Evolutionary conservation across 305 asterid genomes (phyloP), one percentile per base, ranked within the genome.

Genomic region (Plantago rigida): DNA sequence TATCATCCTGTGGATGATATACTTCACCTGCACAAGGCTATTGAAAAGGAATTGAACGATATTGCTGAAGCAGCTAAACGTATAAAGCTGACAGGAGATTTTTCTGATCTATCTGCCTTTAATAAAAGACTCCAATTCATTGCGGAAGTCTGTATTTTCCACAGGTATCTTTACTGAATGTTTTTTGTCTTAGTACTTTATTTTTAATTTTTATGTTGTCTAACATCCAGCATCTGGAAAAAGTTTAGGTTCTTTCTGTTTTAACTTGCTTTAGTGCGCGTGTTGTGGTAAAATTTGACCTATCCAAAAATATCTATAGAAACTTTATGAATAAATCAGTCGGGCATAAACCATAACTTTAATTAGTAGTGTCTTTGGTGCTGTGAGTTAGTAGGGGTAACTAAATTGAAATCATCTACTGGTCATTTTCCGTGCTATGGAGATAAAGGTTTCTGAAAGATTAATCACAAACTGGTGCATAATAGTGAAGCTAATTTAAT

Each of bases 101-200:
- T 88, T 81, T 81, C 93, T 45, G 84, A 92, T 77, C 72, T 86
- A 67, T 75, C 90, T 64, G 75, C 94, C 64, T 88, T 88, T 62
- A 83, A 81, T 65, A 74, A 75, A 76, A 79, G 95, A 80, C 85
- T 92, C 60, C 99, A 92, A 69, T 92, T 92, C 79, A 86, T 92
- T 78, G 99, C 98, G 3, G 99, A 92, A 82, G 99, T 92, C 74
- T 92, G 95, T 63, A 89, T 92, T 57, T 92, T 92, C 73, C 99
- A 92, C 67, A 88, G 99, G 99, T 92, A 83, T 34, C 51, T 44
- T 31, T 13, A 29, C 59, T 9, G 54, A 26, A 52, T 50, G 54
- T 15, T 47, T 11, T 13, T 59, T 42, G 0, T 24, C 14, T 24
- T 28, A 22, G 0, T 22, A 22, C 11, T 46, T 58, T 3, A 52